Conservation (phyloP, 192 early-diverging fungal genomes). For the Coemansia sp. region DNA sequence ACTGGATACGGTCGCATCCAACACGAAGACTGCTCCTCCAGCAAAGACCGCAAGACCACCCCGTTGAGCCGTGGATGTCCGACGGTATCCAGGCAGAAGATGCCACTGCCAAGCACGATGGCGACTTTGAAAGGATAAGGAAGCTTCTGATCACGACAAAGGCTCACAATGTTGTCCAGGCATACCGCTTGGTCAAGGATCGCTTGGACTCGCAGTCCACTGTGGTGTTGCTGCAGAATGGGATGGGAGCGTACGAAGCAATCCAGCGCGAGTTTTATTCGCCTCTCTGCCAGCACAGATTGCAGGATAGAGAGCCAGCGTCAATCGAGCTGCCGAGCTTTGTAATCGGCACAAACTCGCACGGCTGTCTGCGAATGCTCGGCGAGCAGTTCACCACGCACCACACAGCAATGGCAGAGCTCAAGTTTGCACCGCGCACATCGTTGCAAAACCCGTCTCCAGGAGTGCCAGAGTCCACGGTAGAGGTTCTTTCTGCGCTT, state of each 20-base stretch:
- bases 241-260: slow-evolving; percentile 62
- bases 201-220: slow-evolving; percentile 56
- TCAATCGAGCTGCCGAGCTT: slow-evolving; percentile 36
- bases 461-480: slow-evolving; percentile 13
- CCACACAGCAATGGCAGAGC: slow-evolving; percentile 60
- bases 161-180: slow-evolving; percentile 60
- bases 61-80: slow-evolving; percentile 31
- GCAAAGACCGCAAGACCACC: not conserved
- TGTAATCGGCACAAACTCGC: slow-evolving; percentile 58
- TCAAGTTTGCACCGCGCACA: slow-evolving; percentile 48
- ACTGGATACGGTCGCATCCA: slow-evolving; percentile 33
- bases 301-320: slow-evolving; percentile 12
- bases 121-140: slow-evolving; percentile 37
- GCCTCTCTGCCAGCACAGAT: slow-evolving; percentile 10
- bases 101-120: slow-evolving; percentile 14
- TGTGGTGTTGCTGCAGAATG: slow-evolving; percentile 68
- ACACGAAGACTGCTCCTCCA: slow-evolving; percentile 39
- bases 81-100: slow-evolving; percentile 37
- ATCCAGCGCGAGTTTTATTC: slow-evolving; percentile 40
- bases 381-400: slow-evolving; percentile 54
- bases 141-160: slow-evolving; percentile 65
- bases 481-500: slow-evolving; percentile 29
- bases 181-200: slow-evolving; percentile 51
- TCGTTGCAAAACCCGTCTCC: slow-evolving; percentile 10
- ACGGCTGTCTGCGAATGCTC: slow-evolving; percentile 55